These are phyloP conservation scores for Epichloe sibirici DNA, from an alignment of 2,329 filamentous ascomycete species.

Conservation along the genomic window DNA sequence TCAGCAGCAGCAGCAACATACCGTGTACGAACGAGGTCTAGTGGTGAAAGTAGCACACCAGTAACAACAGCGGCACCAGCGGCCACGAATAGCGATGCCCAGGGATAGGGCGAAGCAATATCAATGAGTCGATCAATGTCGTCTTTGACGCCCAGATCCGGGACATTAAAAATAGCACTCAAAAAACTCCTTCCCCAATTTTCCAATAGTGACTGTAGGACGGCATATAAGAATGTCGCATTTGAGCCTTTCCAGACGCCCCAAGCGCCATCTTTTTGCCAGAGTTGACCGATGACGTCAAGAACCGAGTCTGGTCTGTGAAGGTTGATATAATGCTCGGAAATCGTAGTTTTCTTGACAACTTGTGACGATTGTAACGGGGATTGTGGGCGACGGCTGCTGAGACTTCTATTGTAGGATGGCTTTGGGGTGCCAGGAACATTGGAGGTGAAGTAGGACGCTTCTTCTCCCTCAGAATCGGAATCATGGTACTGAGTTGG, in stretches of 20 bases:
- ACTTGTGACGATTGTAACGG: conserved; percentile 14
- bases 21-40: conserved; percentile 79
- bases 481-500: conserved; percentile 33
- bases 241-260: conserved; percentile 94
- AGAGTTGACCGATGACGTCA: conserved; percentile 77
- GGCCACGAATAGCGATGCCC: conserved; percentile 66
- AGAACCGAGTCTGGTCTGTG: conserved; percentile 69
- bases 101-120: conserved; percentile 66
- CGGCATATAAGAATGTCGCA: conserved; percentile 79
- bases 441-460: conserved; percentile 70
- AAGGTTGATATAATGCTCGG: conserved; percentile 53
- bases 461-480: conserved; percentile 64
- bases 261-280: conserved; percentile 79
- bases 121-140: conserved; percentile 64
- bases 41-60: conserved; percentile 68
- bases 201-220: conserved; percentile 76
- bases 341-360: conserved; percentile 19
- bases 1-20: conserved; percentile 18
- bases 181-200: conserved; percentile 85
- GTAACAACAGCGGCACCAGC: conserved; percentile 55
- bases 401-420: conserved; percentile 20
- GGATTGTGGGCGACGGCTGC: conserved; percentile 19
- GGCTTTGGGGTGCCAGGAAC: conserved; percentile 42
- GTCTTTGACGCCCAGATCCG: conserved; percentile 65
- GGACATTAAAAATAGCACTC: conserved; percentile 82